Evolutionary conservation across 176 grass and related monocot species (phyloP), one percentile per base, ranked within the genome.

Genomic region (Eragrostis nindensis): DNA sequence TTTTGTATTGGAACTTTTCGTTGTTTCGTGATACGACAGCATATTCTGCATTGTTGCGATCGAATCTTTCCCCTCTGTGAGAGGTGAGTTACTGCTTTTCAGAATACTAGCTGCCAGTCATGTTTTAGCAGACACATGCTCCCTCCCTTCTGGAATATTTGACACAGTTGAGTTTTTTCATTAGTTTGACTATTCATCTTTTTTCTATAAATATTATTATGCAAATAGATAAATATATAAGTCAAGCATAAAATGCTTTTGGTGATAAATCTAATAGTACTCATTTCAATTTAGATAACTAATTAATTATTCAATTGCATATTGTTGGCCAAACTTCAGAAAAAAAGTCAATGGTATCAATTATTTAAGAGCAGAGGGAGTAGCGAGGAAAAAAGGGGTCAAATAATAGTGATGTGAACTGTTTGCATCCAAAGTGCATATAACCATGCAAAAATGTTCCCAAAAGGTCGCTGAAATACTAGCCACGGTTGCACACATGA

Each of bases 401-500:
- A 53, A 41, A 67, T 53, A 25, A 32, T 40, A 25, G 57, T 41
- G 61, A 55, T 55, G 6, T 66, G 22, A 43, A 75, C 24, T 55
- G 47, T n/a, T 66, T 63, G 70, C 45, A 75, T 44, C n/a, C 70
- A 83, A 54, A 83, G 22, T 66, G 16, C 60, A 66, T 46, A 55
- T 40, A n/a, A 44, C n/a, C 71, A 55, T 55, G 32, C 30, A 50
- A 73, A 43, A 43, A 43, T 6, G 18, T 27, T 6, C 10, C 7
- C n/a, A 1, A 70, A 70, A 46, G 39, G 5, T 61, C 16, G n/a
- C 4, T 42, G 2, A 48, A 42, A 83, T 56, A 25, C 54, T 83
- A 30, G 36, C 15, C n/a, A 5, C 17, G 14, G 32, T 19, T 55
- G 39, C 24, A 39, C 47, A 29, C 40, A 61, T 50, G 6, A 66